phyloP scores from a whole-genome alignment of 2,329 filamentous ascomycete species.

The Albophoma yamanashiensis region DNA sequence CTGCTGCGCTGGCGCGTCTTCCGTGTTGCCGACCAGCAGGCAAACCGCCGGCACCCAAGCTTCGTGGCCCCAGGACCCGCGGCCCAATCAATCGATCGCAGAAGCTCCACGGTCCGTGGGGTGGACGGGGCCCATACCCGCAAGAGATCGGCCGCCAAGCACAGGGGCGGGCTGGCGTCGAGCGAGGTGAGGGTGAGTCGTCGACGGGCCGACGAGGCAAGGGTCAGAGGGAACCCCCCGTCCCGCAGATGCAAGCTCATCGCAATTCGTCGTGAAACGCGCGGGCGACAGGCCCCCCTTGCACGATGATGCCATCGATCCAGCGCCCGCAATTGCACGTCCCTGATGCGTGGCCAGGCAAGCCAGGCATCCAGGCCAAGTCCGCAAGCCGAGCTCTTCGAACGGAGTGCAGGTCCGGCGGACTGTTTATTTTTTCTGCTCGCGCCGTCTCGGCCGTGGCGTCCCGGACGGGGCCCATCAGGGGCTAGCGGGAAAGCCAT shows the following conservation, averaged over 20 bases:
- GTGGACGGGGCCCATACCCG: neutral
- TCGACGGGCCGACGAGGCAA: neutral
- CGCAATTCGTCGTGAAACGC: neutral
- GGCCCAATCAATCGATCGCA: neutral
- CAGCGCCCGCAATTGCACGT: neutral
- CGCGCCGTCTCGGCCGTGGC: neutral
- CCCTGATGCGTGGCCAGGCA: neutral
- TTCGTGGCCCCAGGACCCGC: neutral
- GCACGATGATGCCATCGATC: neutral
- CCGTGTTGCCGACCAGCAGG: neutral
- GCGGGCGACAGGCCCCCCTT: neutral
- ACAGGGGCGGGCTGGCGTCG: neutral
- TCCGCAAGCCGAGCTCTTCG: neutral
- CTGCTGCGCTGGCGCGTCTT: neutral
- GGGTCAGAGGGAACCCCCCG: neutral
- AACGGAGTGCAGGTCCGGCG: neutral
- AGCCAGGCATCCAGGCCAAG: neutral
- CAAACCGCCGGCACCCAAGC: neutral
- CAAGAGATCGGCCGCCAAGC: neutral
- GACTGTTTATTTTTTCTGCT: neutral
- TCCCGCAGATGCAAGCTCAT: neutral
- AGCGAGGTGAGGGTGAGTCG: neutral
- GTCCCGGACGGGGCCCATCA: neutral
- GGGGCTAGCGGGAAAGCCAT: neutral
- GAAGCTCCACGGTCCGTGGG: neutral